Evolutionary conservation across 768 basidiomycete species (phyloP), one percentile per base, ranked within the genome.

Genomic region (Hericium coralloides): DNA sequence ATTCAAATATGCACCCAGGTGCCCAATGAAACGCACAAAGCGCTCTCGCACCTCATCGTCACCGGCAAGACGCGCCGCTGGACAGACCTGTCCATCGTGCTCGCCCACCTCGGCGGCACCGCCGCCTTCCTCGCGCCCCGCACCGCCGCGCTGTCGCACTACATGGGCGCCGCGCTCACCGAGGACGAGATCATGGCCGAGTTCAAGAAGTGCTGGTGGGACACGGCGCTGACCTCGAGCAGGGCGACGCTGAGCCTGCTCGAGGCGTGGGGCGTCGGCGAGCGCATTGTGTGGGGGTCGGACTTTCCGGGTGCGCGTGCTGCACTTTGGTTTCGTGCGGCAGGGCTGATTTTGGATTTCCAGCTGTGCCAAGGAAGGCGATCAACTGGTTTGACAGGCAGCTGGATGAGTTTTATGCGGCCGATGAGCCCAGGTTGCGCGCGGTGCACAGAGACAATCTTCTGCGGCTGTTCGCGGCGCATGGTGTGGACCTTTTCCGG

Each of bases 1-100:
- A 51, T 47, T 41, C 5, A 26, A 25, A 1, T 7, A 43, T 56
- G 53, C 39, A 45, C 39, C 43, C 55, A 89, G 87, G 86, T 87
- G 0, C 88, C 87, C 7, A 84, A 88, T 65, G 88, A 90, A 69
- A 91, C 88, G 0, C 89, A 82, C 75, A 89, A 89, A 71, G 89
- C 86, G 1, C 87, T 87, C 37, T 82, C 87, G 3, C 85, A 88
- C 65, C 77, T 91, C 50, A 86, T 90, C 49, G 82, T 89, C 22
- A 79, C 84, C 0, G 84, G 85, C 49, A 79, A 75, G 64, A 87
- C 85, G 67, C 82, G 85, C 45, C 79, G 74, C 58, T 87, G 79
- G 63, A 68, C 76, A 20, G 70, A 80, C 55, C 73, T 81, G 60
- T 83, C 79, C 56, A 80, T 89, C 59, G 78, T 91, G 38, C 79